Base-by-base conservation (phyloP, 2,329 filamentous ascomycete species). In the Mollisiaceae sp. region DNA sequence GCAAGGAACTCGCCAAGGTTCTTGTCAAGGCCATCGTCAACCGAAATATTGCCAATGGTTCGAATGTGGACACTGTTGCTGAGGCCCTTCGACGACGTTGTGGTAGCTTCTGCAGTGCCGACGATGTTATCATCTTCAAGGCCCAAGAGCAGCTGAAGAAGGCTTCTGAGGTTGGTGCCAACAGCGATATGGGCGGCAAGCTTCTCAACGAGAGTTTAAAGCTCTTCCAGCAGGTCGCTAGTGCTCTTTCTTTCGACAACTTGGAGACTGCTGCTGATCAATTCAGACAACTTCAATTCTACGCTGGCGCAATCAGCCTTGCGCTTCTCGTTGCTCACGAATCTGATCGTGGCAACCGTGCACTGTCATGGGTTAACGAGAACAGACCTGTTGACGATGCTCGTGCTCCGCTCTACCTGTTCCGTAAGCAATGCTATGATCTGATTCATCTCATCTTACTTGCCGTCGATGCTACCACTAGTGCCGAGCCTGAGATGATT, bases 1-100 rank as follows among this genome's bases (percentile, higher is more conserved):
- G 95, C 38, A 93, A 93, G 72, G 93, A 97, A 12, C 86, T 98
- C 27, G 96, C 94, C 2, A 97, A 97, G 78, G 86, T 97, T 63
- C 83, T 99, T 1, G 95, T 99, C 64, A 99, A 98, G 78, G 93
- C 94, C 0, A 98, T 99, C 74, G 95, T 99, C 62, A 98, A 98
- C 77, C 89, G 94, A 74, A 99, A 97, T 77, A 99, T 99, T 72
- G 91, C 94, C 65, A 97, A 93, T 74, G 95, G 96, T 11, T 94
- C 94, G 4, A 99, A 98, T 69, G 94, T 99, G 22, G 96, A 99
- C 79, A 97, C 94, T 0, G 93, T 99, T 27, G 94, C 95, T 0
- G 95, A 99, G 78, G 93, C 94, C n/a, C 81, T 99, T 59, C 87
- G 95, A 56, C 86, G 95, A 72, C 88, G 94, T 72, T 99, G 95